Evolutionary conservation across 202 grass and related monocot genomes (phyloP).

Genomic region (Bolboschoenoplectus hybrid): DNA sequence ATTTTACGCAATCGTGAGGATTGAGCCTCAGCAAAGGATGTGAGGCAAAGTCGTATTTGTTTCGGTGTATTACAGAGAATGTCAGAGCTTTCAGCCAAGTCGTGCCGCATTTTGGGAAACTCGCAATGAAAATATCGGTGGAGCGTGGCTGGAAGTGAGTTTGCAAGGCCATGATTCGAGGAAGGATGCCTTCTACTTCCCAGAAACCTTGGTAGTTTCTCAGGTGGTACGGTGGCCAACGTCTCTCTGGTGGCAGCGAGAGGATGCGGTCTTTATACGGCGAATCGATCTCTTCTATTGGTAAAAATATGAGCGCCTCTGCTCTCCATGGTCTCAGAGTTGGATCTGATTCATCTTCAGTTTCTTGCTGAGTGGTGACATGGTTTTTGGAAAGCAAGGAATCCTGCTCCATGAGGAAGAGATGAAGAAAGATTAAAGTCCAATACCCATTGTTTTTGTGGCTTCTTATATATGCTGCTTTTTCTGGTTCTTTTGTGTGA

Average conservation of each 20-base stretch:
- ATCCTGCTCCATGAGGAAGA: constrained; percentile 1
- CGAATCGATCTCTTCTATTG: constrained; percentile 11
- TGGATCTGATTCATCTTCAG: background rate
- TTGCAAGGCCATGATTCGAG: constrained; percentile 26
- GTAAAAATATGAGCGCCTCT: background rate
- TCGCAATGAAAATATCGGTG: constrained; percentile 39
- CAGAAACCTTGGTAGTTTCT: constrained; percentile 40
- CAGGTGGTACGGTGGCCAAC: background rate
- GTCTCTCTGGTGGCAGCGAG: constrained; percentile 5
- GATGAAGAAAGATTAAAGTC: background rate
- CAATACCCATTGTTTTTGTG: too few species aligned
- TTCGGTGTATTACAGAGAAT: constrained; percentile 37
- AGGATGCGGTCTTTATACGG: constrained; percentile 17
- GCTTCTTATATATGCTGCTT: too few species aligned
- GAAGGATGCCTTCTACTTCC: background rate
- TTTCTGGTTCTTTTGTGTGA: too few species aligned
- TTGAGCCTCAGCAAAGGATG: constrained; percentile 42
- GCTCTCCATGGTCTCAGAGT: background rate
- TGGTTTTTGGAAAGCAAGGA: background rate
- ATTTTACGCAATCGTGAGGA: constrained; percentile 44
- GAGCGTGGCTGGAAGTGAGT: constrained; percentile 20
- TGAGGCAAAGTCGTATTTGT: background rate
- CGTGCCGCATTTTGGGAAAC: constrained; percentile 43
- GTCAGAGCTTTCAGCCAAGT: constrained; percentile 46
- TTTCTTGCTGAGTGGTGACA: constrained; percentile 10